Evolutionary conservation across 228 moss, liverwort and hornwort species (phyloP).

Genomic region (Sphagnum fallax): DNA sequence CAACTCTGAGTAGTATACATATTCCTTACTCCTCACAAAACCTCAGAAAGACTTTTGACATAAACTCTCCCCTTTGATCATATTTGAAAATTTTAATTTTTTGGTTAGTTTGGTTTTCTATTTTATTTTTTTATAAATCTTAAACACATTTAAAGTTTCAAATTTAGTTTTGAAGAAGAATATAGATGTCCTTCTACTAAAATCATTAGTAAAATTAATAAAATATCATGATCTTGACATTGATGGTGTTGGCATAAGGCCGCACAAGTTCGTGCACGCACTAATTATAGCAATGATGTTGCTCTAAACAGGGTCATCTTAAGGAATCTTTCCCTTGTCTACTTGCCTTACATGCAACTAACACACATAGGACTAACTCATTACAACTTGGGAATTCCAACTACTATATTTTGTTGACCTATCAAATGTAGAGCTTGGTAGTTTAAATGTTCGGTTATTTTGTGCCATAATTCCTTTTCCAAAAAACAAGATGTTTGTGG

Average conservation of each 20-base stretch:
- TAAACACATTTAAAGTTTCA: neutral
- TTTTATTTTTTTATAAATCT: neutral
- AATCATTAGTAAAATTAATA: conserved; percentile 1
- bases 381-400: neutral
- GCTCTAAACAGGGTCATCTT: neutral
- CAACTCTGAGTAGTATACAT: neutral
- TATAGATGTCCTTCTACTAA: neutral
- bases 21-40: neutral
- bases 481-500: neutral
- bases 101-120: neutral
- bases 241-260: neutral
- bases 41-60: neutral
- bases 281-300: neutral
- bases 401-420: neutral
- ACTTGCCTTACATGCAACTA: neutral
- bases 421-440: neutral
- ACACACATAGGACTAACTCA: neutral
- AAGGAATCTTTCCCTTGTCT: neutral
- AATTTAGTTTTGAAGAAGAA: conserved; percentile 1
- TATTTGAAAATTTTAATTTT: neutral
- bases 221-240: neutral
- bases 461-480: neutral
- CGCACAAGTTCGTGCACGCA: neutral
- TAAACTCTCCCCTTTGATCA: neutral
- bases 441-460: neutral